These are phyloP conservation scores for Suhomyces wounanorum DNA, from an alignment of 1,139 yeast genomes.

Conservation along the genomic window DNA sequence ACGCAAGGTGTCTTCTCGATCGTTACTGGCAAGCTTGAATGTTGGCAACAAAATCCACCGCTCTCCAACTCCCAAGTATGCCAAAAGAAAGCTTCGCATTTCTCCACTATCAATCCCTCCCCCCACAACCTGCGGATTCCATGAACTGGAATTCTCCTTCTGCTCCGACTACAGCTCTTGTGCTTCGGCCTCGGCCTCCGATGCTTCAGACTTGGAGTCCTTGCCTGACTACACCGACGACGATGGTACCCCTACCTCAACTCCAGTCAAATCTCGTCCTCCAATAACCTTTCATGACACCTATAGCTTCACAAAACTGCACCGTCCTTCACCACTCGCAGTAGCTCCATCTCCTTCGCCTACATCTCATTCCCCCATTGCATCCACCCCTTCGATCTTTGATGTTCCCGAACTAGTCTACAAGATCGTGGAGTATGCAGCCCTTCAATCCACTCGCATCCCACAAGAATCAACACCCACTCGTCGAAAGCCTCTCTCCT, in stretches of 20 bases:
- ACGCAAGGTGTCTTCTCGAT: constrained; percentile 11
- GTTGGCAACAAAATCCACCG: constrained; percentile 8
- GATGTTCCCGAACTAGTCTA: constrained; percentile 75
- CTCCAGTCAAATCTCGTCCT: constrained; percentile 22
- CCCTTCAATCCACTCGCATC: constrained; percentile 45
- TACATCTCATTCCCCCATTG: neutral
- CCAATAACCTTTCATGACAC: neutral
- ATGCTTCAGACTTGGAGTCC: constrained; percentile 36
- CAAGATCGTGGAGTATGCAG: constrained; percentile 61
- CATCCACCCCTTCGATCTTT: constrained; percentile 50
- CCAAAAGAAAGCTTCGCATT: constrained; percentile 15
- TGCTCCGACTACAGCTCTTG: constrained; percentile 12
- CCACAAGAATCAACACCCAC: constrained; percentile 63
- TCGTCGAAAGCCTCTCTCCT: constrained; percentile 68
- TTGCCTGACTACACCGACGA: constrained; percentile 41
- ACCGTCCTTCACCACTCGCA: neutral
- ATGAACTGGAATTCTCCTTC: constrained; percentile 22
- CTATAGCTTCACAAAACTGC: neutral
- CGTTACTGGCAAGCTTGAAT: constrained; percentile 10
- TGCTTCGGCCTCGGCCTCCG: constrained; percentile 8
- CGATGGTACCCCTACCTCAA: constrained; percentile 31
- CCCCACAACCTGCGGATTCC: constrained; percentile 1
- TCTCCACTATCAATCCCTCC: constrained; percentile 4
- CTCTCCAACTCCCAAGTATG: constrained; percentile 14
- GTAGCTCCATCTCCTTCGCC: constrained; percentile 26